Evolutionary conservation across 352 stramenopile genomes (phyloP).

Genomic region (Achlya hypogyna): DNA sequence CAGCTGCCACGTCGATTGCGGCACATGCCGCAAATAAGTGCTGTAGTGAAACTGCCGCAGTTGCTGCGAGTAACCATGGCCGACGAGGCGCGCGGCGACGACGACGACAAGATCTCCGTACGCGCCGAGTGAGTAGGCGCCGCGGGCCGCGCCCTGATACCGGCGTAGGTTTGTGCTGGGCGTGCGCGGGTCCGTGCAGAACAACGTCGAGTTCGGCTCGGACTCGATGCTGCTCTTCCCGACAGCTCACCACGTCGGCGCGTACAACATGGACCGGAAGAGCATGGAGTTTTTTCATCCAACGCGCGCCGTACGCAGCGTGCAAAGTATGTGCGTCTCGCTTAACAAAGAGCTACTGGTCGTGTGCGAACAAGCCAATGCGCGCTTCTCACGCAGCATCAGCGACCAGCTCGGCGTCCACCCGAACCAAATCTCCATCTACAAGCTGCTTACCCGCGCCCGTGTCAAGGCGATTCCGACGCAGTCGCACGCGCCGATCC

Average conservation of each 20-base stretch:
- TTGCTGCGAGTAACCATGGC: too few relatives aligned
- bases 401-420: slow-evolving; percentile 16
- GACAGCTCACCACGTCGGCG: slow-evolving; percentile 45
- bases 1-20: too few relatives aligned
- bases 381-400: slow-evolving; percentile 18
- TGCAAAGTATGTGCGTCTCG: slow-evolving; percentile 62
- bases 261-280: slow-evolving; percentile 50
- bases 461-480: slow-evolving; percentile 39
- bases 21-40: too few relatives aligned
- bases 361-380: slow-evolving; percentile 38
- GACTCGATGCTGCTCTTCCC: slow-evolving; percentile 56
- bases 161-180: slow-evolving; percentile 5
- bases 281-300: slow-evolving; percentile 70
- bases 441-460: slow-evolving; percentile 36
- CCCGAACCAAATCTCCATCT: slow-evolving; percentile 42
- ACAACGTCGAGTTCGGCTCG: slow-evolving; percentile 42
- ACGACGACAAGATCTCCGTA: slow-evolving; percentile 12
- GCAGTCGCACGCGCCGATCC: slow-evolving; percentile 43
- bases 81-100: slow-evolving; percentile 1
- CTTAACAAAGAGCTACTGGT: slow-evolving; percentile 58
- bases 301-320: slow-evolving; percentile 34
- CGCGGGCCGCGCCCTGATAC: background rate
- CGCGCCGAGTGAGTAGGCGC: background rate
- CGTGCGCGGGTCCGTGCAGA: slow-evolving; percentile 16
- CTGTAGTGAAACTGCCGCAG: too few relatives aligned